Evolutionary conservation across 495 filamentous ascomycete species (phyloP), one percentile per base, ranked within the genome.

Genomic region (Clavariopsis aquatica): DNA sequence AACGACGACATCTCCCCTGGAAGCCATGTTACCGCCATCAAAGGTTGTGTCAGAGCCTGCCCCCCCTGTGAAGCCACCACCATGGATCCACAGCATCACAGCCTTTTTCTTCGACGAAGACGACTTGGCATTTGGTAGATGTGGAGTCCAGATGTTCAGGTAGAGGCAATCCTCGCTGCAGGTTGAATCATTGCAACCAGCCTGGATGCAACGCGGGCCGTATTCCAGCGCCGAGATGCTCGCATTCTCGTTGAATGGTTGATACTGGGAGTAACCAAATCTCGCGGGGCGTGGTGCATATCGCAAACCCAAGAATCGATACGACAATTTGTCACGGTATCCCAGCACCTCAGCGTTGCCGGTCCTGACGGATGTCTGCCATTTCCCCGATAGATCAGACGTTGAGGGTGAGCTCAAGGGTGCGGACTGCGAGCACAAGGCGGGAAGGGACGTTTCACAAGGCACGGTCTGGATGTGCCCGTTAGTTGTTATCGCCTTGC

Each of bases 71-170:
- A 71, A 72, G 4, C 54, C 73, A 24, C 76, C 72, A 9, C 73
- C 74, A 49, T 75, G 63, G 41, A 75, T 72, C 68, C 77, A 76
- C 58, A 81, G 70, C 70, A 80, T 81, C 0, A 86, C 82, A 19
- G 82, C 78, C 60, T 78, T 81, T 45, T 80, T 62, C 27, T 57
- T 71, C 4, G 64, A 56, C 9, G 38, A 52, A 17, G 62, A 15
- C 19, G 7, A 66, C 24, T 61, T 66, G 8, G 72, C 71, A 9
- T 71, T 74, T 0, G 83, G 83, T 0, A 85, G 75, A 55, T 78
- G 78, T 6, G 80, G 74, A 1, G 79, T 83, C 79, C 78, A 84
- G 52, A 85, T 75, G 59, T 84, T 84, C n/a, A 84, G 71, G 59
- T 81, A 81, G 17, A 82, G 71, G 52, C 81, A 84, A 54, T 84